phyloP scores from a whole-genome alignment of 495 filamentous ascomycete species.

The Pyronema omphalodes region DNA sequence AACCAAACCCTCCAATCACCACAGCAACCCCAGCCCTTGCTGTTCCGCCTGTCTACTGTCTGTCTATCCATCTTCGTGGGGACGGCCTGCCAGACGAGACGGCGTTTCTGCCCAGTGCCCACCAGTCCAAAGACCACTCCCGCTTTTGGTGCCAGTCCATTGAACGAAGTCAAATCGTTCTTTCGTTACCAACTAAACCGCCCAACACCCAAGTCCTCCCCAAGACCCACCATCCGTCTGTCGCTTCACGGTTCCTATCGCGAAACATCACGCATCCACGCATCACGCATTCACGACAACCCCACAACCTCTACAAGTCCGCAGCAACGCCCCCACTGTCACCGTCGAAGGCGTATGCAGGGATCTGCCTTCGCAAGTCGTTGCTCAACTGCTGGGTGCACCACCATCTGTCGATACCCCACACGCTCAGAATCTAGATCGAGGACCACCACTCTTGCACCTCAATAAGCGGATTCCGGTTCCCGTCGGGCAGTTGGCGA shows the following conservation, averaged over 20 bases:
- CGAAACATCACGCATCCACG: no score
- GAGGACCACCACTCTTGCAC: neutral
- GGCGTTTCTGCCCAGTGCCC: neutral
- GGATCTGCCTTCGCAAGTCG: neutral
- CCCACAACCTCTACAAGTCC: neutral
- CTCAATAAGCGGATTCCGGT: conserved; percentile 5
- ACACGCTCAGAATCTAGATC: conserved; percentile 4
- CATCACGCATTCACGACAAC: no score
- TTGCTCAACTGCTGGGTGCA: conserved; percentile 1
- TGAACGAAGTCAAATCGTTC: no score
- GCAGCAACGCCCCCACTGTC: neutral
- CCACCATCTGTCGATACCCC: conserved; percentile 5
- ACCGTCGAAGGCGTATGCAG: conserved; percentile 1
- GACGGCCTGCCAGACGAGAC: neutral
- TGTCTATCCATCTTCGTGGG: neutral
- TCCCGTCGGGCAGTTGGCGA: conserved; percentile 1
- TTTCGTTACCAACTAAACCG: neutral
- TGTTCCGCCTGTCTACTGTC: no score
- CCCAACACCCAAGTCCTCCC: neutral
- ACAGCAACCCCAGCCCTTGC: no score
- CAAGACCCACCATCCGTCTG: neutral
- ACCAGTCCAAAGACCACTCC: neutral
- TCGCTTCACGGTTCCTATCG: neutral
- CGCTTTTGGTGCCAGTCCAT: no score
- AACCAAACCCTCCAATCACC: no score